Base-by-base conservation (phyloP, 73 alveolate species). In the Stentor coeruleus region DNA sequence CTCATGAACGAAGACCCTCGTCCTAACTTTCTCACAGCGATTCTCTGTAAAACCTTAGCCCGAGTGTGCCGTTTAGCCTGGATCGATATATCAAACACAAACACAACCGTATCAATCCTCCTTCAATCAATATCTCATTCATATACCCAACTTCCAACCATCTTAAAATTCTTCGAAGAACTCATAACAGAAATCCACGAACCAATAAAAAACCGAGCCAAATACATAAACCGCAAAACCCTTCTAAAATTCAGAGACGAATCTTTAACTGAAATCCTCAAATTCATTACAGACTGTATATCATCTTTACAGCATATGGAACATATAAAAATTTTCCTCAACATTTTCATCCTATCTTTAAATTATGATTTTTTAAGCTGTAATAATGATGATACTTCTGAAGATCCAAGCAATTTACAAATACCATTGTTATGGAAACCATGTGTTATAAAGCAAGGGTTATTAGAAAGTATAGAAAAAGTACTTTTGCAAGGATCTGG, bases 371-470 rank as follows among this genome's bases (percentile, higher is more conserved):
- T 66, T 66, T 66, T 33, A 66, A 40, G 40, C 33, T 28, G 20
- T 26, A 20, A 31, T 40, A 28, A 37, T 1, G 79, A 66, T 33
- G 79, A 66, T 1, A 20, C 39, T 66, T 14, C 20, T 26, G 79
- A 66, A 66, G 79, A 66, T 20, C 37, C 79, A 20, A 20, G n/a
- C 49, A 20, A 26, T 31, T 66, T 66, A 31, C 79, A 66, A 33
- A 66, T 66, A 28, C 79, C 79, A 20, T 66, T 66, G 41, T 1
- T 26, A 26, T 66, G 79, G 79, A 66, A 66, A 33, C 40, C 40
- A 26, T 31, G 14, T 31, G n/a, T 66, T 26, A 15, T 28, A 20
- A 66, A 66, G n/a, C 41, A 37, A 28, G 79, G 11, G 39, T 33
- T 31, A 15, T 66, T 66, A 15, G 39, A 20, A 28, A 28, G 15